These are phyloP conservation scores for Chloranthus sessilifolius DNA, from an alignment of 164 flowering plant species.

Conservation along the genomic window DNA sequence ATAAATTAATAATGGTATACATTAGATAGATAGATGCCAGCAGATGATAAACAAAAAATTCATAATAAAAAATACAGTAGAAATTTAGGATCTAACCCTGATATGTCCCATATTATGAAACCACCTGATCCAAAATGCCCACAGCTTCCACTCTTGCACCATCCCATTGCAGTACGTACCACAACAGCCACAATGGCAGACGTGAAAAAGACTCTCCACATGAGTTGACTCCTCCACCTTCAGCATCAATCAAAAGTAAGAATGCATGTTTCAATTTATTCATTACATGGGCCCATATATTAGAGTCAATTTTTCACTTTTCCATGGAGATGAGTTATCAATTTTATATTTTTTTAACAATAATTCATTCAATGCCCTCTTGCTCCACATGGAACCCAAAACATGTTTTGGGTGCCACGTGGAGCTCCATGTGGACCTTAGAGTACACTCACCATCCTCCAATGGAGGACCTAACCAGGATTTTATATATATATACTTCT, in stretches of 20 bases:
- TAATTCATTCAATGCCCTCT: no score
- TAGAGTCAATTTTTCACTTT: no score
- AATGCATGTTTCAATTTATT: no score
- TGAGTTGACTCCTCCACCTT: slow-evolving; percentile 99
- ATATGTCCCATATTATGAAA: slow-evolving; percentile 95
- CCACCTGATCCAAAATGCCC: slow-evolving; percentile 99
- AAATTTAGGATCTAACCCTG: slow-evolving; percentile 48
- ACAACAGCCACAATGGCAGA: slow-evolving; percentile 98
- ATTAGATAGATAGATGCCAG: not conserved
- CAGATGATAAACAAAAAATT: not conserved
- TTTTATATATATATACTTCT: no score
- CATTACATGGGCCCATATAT: no score
- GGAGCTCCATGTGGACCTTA: no score
- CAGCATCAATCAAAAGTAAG: slow-evolving; percentile 9
- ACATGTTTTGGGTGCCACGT: no score
- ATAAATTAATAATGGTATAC: slow-evolving; percentile 4
- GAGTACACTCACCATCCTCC: no score
- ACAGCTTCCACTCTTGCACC: slow-evolving; percentile 94
- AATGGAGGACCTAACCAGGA: no score
- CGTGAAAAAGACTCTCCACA: slow-evolving; percentile 99
- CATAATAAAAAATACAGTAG: not conserved
- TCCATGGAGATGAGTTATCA: no score
- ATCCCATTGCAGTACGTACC: slow-evolving; percentile 91
- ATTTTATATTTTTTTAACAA: no score
- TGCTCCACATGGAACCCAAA: no score